Evolutionary conservation across 495 filamentous ascomycete species (phyloP), one percentile per base, ranked within the genome.

Genomic region (Diplogelasinospora grovesii): DNA sequence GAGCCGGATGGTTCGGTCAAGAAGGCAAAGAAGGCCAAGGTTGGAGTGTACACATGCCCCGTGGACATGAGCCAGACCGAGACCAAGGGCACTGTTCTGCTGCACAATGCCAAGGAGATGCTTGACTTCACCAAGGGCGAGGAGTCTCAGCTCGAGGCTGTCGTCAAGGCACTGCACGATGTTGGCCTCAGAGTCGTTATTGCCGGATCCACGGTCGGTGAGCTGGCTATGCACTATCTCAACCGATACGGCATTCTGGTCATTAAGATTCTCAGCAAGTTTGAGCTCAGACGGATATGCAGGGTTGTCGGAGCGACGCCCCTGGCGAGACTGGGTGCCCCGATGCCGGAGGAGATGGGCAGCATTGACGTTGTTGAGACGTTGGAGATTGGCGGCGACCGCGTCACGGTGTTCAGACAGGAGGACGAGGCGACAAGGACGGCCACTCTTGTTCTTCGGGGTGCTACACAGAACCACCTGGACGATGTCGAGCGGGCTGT

Each of bases 331-430:
- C 76, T 99, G 35, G 93, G 93, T 39, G 93, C 93, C 7, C 93
- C 93, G 20, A 99, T 99, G 93, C 93, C 93, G 18, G 93, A 99
- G 54, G 93, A 99, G 74, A 97, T 96, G 89, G 93, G 93, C 47
- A 82, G 63, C 48, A 74, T 97, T 44, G 93, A 99, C 65, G 65
- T 99, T 20, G 90, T 99, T 14, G 93, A 97, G 75, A 99, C 93
- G 5, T 77, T 90, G 30, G 93, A 99, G 66, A 97, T 99, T 60
- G 93, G 93, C 41, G 93, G 93, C 56, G 93, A 99, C 71, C 85
- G 93, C 24, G 93, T 99, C 27, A 99, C 93, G 7, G 90, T 97
- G 15, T 99, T 99, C 78, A 73, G 93, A 48, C 93, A 99, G 73
- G 92, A 97, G 66, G 82, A 87, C 56, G 86, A 96, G 46, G 73